Evolutionary conservation across 352 stramenopile genomes (phyloP), one percentile per base, ranked within the genome.

Genomic region (Phytophthora macrochlamydospora): DNA sequence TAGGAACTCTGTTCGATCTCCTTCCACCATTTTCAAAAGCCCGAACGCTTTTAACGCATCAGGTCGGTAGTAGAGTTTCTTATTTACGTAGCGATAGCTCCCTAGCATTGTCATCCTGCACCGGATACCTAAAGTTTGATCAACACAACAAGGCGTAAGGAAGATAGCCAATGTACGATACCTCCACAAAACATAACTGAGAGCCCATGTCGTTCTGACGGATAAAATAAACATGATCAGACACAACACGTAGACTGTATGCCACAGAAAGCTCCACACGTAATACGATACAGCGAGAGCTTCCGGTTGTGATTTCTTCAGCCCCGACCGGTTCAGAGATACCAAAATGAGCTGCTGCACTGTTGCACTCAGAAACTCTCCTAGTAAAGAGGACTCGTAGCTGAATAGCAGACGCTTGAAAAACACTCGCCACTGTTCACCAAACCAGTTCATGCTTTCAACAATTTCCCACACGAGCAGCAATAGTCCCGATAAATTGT

Each of bases 21-120:
- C 62, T 12, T 64, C 54, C 35, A 54, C 38, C 32, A 58, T 24
- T 52, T 64, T 63, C 13, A 76, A 32, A 44, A 76, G 12, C 0
- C 69, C 69, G n/a, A 73, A 57, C 0, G 68, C 12, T 56, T 76
- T 76, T 30, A 73, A 37, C 4, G 53, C 28, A 9, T 73, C 64
- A 2, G 46, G 24, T 44, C 38, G n/a, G 40, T 72, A 72, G 42
- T 53, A 69, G 2, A 72, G 32, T 35, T 53, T 65, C 3, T 37
- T 53, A 9, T 51, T 55, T 35, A 61, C 56, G 37, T 42, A 69
- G 24, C 52, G 48, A 38, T 76, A 76, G 6, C 68, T 64, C 13
- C 48, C 52, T 0, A 73, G 18, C 1, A 58, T 54, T 4, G 54
- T 61, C 37, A 73, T 71, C 31, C 73, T 73, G 49, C 67, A 58